Evolutionary conservation across 192 early-diverging fungal genomes (phyloP), one percentile per base, ranked within the genome.

Genomic region (Coemansia sp.): DNA sequence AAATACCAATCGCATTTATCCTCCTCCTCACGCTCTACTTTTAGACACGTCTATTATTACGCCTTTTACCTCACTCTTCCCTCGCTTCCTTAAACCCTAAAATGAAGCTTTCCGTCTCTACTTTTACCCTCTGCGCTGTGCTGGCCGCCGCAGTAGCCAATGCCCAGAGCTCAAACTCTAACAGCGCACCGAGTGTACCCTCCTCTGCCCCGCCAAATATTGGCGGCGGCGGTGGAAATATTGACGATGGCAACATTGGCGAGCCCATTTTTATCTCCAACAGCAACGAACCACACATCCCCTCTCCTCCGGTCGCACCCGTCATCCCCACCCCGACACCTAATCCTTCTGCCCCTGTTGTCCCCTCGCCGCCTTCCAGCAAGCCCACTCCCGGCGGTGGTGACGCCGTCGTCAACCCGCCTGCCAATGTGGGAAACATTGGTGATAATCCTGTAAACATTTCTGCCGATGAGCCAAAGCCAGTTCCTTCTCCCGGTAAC

Each of bases 21-120:
- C 16, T 13, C 0, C 37, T 43, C 2, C 37, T 43, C 40, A 40
- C 47, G 35, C 9, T 50, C 37, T 61, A 43, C 29, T 34, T 35
- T 64, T 50, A 12, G 32, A 60, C 44, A 22, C 11, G 3, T 34
- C 11, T 38, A 30, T 62, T 20, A 50, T 10, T 15, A 10, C 58
- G 3, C 44, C 30, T 27, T 27, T 27, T 27, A 34, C 9, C 24
- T 32, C 43, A 22, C 47, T 47, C 37, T 12, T 53, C 29, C 18
- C 43, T 63, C 61, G 27, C 27, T 18, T 27, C 16, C 58, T 35
- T 24, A 34, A 29, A 32, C n/a, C 3, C 43, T 24, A 69, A 34
- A 40, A 75, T 75, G 73, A 75, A 75, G 73, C 55, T 75, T 41
- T 64, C 67, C 50, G 47, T 67, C 41, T 69, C 73, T 2, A 55